Base-by-base conservation (phyloP, 768 basidiomycete species). In the Cystoderma amianthinum region DNA sequence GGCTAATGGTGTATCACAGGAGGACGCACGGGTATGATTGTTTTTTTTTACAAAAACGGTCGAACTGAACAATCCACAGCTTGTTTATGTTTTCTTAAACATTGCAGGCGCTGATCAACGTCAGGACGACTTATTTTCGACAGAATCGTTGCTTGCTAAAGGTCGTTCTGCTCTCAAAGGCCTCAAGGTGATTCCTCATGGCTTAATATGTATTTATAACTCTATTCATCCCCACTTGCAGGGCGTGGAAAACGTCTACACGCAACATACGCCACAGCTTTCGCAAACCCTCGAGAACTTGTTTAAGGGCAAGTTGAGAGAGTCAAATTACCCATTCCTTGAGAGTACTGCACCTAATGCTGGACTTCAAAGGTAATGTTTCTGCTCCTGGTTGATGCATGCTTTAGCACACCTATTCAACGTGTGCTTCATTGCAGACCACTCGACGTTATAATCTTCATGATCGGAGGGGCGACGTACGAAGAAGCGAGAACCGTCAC, bases 171-270 rank as follows among this genome's bases (percentile, higher is more conserved):
- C 94, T 0, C 59, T 99, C 52, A 97, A 97, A 57, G 96, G 96
- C 4, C 68, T 99, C 36, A 96, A 96, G 75, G 91, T 90, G 41
- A 22, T 63, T 48, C n/a, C 16, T 12, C 21, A 24, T 30, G 10
- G 5, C 5, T 32, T 10, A 18, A 9, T n/a, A 4, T 36, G 18
- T n/a, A 23, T 6, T 24, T 9, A 18, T 24, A n/a, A 6, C 30
- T 20, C 17, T 16, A 16, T 35, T n/a, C 28, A 37, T 7, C 5
- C 12, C 16, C n/a, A 15, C 6, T 22, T 47, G 3, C 42, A 94
- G 90, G 96, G 96, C 2, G 95, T 98, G 3, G 96, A 99, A 63
- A 99, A 99, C 53, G 94, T 98, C 12, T 99, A 97, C 58, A 99
- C 92, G 42, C 96, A 98, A 51, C 96, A 98, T 53, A 82, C 81